phyloP scores from a whole-genome alignment of 2,329 filamentous ascomycete genomes.

The Aspergillus ochraceoroseus region DNA sequence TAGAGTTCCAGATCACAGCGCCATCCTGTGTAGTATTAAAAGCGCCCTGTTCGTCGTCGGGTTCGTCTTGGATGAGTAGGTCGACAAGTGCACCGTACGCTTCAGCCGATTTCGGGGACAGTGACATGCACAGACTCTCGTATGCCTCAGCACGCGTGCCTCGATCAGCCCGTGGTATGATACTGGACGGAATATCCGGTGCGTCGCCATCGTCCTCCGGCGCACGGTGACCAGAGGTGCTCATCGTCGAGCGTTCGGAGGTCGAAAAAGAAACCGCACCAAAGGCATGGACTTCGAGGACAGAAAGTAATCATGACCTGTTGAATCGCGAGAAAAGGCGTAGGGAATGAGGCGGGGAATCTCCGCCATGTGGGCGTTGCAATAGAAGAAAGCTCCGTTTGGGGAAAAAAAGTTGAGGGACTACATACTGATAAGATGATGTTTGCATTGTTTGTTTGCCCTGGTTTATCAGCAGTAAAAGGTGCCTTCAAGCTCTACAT shows the following conservation, averaged over 20 bases:
- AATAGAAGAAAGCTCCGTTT: neutral
- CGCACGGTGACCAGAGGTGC: constrained; percentile 34
- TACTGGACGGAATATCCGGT: constrained; percentile 3
- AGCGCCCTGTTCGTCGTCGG: constrained; percentile 14
- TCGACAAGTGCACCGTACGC: constrained; percentile 53
- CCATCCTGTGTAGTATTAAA: constrained; percentile 58
- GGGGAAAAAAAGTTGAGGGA: constrained; percentile 9
- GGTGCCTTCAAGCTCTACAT: neutral
- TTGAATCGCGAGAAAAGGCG: constrained; percentile 4
- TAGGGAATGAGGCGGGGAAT: neutral
- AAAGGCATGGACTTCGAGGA: constrained; percentile 19
- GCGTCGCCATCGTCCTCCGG: constrained; percentile 26
- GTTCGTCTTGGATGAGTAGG: constrained; percentile 41
- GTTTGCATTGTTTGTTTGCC: constrained; percentile 43
- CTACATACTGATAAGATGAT: constrained; percentile 24
- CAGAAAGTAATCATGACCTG: constrained; percentile 26
- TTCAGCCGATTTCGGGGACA: constrained; percentile 46
- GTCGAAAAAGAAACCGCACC: constrained; percentile 35
- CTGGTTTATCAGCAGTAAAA: neutral
- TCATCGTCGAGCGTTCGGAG: constrained; percentile 50
- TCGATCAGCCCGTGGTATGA: constrained; percentile 1
- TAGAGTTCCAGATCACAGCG: constrained; percentile 61
- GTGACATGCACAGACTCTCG: constrained; percentile 14
- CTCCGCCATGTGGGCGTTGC: neutral
- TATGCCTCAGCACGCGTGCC: constrained; percentile 15